Evolutionary conservation across 176 grass and related monocot genomes (phyloP), one percentile per base, ranked within the genome.

Genomic region (Hyparrhenia diplandra): DNA sequence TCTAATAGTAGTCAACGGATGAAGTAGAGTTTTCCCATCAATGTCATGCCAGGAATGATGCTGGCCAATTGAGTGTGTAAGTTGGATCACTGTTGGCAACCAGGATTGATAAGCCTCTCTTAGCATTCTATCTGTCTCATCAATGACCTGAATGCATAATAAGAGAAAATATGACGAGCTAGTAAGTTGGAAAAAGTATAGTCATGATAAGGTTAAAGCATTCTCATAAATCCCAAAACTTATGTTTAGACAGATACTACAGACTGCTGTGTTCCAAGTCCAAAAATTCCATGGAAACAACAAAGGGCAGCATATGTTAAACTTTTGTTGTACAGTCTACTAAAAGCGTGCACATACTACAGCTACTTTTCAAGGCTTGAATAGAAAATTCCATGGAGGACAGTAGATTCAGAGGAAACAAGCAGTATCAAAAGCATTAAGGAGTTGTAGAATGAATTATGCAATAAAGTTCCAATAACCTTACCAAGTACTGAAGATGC

Each of bases 51-150:
- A 37, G 43, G 39, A 84, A 61, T 77, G 47, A 64, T 79, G 36
- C 85, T 91, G 88, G 69, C 68, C 75, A 73, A 30, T 86, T 39
- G 84, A 86, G 34, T 63, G 55, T 58, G 90, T 88, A 69, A 87
- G 87, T 30, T 93, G 83, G 65, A 98, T 90, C 66, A 95, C 95
- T 71, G 88, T 89, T 40, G 90, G 86, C 82, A 98, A 87, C 95
- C 95, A 98, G 47, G 92, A 95, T 39, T 98, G 92, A 81, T 95
- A 98, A 71, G 90, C 95, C 70, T 95, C 92, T 76, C 95, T 91
- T 69, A 98, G 66, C 84, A 98, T 87, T 45, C 90, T 90, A 61
- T 95, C 92, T 14, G 90, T 98, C 72, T 98, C 95, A 88, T 98
- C 95, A 82, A 98, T 85, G 43, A 98, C 90, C 95, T 98, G 83